Evolutionary conservation across 441 rosid species (phyloP), one percentile per base, ranked within the genome.

Genomic region (Cnidoscolus chayamansa): DNA sequence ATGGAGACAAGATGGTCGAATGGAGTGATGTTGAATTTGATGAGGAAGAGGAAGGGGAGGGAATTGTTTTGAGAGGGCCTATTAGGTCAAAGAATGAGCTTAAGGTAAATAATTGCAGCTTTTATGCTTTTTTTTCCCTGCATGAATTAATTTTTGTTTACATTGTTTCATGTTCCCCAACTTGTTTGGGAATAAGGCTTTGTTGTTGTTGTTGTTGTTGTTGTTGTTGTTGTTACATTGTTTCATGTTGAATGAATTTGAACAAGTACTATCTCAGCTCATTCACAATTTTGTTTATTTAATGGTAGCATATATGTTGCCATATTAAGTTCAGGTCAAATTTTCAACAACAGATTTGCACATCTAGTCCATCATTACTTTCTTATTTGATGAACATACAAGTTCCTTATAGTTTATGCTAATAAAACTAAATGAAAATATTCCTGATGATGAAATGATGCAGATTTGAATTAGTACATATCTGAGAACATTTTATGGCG

Each of bases 11-110:
- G 72, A 85, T 81, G 88, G 19, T 85, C 74, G 83, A 65, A 63
- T 87, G 88, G 84, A 77, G 81, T 64, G 88, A 78, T 73, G 74
- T 70, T 78, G 91, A 84, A 50, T 69, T 73, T 73, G 63, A 58
- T 30, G 35, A 55, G 59, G 59, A 4, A 19, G 40, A 59, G 31
- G 88, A 85, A 58, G 90, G 74, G 49, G 85, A 72, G n/a, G 69
- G 58, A 17, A 85, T 72, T 78, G 78, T 59, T 47, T n/a, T 25
- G 35, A 72, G 48, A 59, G 88, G 83, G 32, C 92, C 97, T 55
- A 83, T 96, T 70, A 86, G 73, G 81, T 96, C 99, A 37, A 92
- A 91, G 86, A 91, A 96, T 77, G 99, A 96, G 78, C 77, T 86
- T 76, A 77, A 80, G 88, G 98, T 92, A 90, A 65, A 0, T 65